Evolutionary conservation across 1,139 yeast genomes (phyloP).

Genomic region (Geotrichum phurueaensis): DNA sequence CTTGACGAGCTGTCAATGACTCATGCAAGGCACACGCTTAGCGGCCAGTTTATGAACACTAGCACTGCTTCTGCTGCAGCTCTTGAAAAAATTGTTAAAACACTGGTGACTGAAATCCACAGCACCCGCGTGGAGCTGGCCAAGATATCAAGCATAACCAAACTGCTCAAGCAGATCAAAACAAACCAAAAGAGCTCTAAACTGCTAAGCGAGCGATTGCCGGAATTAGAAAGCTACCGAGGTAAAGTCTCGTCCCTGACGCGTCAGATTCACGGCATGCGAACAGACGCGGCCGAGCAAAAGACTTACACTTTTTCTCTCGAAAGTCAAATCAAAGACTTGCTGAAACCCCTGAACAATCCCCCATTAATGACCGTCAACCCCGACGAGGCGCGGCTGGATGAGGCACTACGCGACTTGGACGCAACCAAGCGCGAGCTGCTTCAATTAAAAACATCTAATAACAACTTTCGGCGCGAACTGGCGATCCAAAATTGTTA

Average conservation of each 20-base stretch:
- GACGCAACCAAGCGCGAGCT: neutral
- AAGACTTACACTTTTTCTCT: neutral
- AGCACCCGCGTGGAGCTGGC: slow-evolving; percentile 42
- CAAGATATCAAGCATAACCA: slow-evolving; percentile 42
- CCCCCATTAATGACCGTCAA: neutral
- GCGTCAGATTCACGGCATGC: neutral
- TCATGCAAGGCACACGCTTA: slow-evolving; percentile 47
- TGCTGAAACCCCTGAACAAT: neutral
- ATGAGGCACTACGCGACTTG: neutral
- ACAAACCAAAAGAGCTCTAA: slow-evolving; percentile 11
- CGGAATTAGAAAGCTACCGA: neutral
- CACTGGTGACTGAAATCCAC: slow-evolving; percentile 44
- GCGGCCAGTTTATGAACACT: slow-evolving; percentile 61
- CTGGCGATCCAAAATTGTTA: neutral
- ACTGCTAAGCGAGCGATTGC: neutral
- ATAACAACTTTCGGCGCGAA: neutral
- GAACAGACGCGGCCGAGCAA: neutral
- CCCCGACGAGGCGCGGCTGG: neutral
- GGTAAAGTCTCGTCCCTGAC: neutral
- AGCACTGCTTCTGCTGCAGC: slow-evolving; percentile 52
- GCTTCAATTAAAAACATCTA: neutral
- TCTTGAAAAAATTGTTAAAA: slow-evolving; percentile 45
- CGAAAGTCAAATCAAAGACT: neutral
- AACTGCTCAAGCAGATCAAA: slow-evolving; percentile 31
- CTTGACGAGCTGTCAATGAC: slow-evolving; percentile 58